phyloP scores from a whole-genome alignment of 208 protist genomes.

The Wallacemonas sp. region DNA sequence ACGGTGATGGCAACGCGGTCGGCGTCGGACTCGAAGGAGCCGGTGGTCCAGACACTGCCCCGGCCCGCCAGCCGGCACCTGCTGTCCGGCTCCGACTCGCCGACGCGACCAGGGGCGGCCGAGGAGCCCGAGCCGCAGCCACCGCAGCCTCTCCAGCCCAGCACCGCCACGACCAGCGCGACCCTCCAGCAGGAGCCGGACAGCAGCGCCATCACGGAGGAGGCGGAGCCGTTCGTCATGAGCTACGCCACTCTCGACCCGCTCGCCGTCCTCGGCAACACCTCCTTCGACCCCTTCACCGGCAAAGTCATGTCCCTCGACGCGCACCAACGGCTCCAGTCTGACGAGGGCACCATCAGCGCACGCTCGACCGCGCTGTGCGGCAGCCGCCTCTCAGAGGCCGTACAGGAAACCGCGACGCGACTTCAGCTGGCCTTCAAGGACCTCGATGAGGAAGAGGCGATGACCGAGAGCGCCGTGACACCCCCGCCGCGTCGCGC shows the following conservation, averaged over 20 bases:
- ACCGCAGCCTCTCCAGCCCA: background rate
- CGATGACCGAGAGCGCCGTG: constrained; percentile 5
- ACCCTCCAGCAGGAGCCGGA: background rate
- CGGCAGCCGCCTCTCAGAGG: constrained; percentile 9
- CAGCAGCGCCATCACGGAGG: background rate
- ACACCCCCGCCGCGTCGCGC: constrained; percentile 5
- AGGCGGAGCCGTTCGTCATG: constrained; percentile 13
- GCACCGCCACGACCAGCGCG: background rate
- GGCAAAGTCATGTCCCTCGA: background rate
- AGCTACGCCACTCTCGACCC: constrained; percentile 21
- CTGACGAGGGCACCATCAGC: constrained; percentile 2
- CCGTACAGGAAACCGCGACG: constrained; percentile 5
- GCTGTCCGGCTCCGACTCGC: background rate
- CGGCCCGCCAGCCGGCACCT: background rate
- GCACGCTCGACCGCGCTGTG: constrained; percentile 7
- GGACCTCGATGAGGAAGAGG: constrained; percentile 14
- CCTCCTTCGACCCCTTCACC: constrained; percentile 12
- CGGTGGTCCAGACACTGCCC: background rate
- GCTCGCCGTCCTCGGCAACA: constrained; percentile 8
- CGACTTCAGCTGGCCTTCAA: constrained; percentile 6
- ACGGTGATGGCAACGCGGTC: constrained; percentile 5
- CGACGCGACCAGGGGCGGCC: background rate
- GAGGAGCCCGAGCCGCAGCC: constrained; percentile 23
- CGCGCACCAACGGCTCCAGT: background rate
- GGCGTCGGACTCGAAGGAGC: constrained; percentile 10